phyloP scores from a whole-genome alignment of 2,329 filamentous ascomycete genomes.

The Cephalotrichum gorgonifer region DNA sequence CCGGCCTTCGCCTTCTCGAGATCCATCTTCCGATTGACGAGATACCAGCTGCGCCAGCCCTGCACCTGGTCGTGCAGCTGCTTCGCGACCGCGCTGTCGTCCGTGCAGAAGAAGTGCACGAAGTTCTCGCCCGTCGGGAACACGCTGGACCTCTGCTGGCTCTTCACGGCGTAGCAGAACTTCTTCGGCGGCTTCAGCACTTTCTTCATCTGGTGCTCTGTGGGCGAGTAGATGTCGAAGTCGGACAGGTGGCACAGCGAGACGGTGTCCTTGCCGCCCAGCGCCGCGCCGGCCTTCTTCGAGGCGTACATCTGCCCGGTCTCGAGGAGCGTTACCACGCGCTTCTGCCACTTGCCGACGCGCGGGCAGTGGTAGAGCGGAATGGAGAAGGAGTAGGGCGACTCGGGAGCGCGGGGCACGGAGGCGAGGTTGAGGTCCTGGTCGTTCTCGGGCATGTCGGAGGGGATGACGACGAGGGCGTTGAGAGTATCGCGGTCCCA shows the following conservation, averaged over 20 bases:
- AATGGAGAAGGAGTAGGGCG: slow-evolving; percentile 57
- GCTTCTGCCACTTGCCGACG: slow-evolving; percentile 81
- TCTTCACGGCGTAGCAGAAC: slow-evolving; percentile 80
- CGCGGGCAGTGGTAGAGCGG: slow-evolving; percentile 72
- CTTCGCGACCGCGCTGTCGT: slow-evolving; percentile 56
- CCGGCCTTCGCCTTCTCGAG: slow-evolving; percentile 27
- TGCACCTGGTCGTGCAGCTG: slow-evolving; percentile 64
- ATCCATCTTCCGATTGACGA: slow-evolving; percentile 58
- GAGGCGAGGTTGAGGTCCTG: slow-evolving; percentile 54
- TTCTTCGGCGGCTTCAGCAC: slow-evolving; percentile 76
- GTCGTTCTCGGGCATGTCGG: slow-evolving; percentile 42
- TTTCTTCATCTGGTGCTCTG: slow-evolving; percentile 54
- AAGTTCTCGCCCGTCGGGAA: slow-evolving; percentile 78
- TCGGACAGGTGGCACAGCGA: slow-evolving; percentile 80
- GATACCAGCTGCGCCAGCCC: slow-evolving; percentile 83
- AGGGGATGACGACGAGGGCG: slow-evolving; percentile 51
- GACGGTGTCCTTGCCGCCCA: slow-evolving; percentile 53
- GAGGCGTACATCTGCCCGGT: slow-evolving; percentile 64
- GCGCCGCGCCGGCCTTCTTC: slow-evolving; percentile 56
- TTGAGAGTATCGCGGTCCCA: slow-evolving; percentile 82
- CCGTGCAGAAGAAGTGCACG: slow-evolving; percentile 83
- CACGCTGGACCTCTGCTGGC: slow-evolving; percentile 76
- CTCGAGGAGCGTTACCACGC: slow-evolving; percentile 61
- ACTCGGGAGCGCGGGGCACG: slow-evolving; percentile 46
- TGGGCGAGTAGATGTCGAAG: slow-evolving; percentile 82